Conservation (phyloP, 73 alveolate genomes). For the Tetrahymena malaccensis region DNA sequence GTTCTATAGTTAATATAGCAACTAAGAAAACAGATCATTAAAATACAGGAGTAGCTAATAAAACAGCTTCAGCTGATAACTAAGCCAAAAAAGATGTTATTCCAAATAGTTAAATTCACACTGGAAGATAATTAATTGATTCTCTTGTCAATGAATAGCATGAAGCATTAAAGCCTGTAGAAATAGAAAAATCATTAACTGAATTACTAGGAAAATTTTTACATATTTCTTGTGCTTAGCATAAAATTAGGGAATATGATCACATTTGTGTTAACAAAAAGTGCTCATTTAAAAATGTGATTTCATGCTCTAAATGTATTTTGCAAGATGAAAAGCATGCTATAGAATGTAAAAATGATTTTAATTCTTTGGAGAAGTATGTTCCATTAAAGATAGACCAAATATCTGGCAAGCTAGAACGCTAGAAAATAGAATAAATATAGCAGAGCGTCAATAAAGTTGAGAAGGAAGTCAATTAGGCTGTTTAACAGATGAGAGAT, state of each 20-base stretch:
- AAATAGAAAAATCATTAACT: neutral
- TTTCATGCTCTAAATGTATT: neutral
- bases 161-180: neutral
- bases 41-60: neutral
- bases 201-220: neutral
- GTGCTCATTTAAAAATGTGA: neutral
- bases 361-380: neutral
- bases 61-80: neutral
- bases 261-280: neutral
- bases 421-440: neutral
- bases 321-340: neutral
- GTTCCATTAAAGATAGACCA: neutral
- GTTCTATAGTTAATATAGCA: neutral
- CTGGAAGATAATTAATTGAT: neutral
- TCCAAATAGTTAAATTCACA: neutral
- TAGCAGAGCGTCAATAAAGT: neutral
- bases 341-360: neutral
- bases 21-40: neutral
- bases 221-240: neutral
- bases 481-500: neutral
- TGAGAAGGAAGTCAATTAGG: neutral
- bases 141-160: neutral
- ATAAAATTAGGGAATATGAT: neutral
- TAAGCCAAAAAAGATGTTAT: neutral
- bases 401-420: neutral